Percentiles rank a stretch among this genome's conserved stretches.
Evolutionary conservation across 1,284 basidiomycete species (phyloP).

Genomic region (Moniliophthora roreri): DNA sequence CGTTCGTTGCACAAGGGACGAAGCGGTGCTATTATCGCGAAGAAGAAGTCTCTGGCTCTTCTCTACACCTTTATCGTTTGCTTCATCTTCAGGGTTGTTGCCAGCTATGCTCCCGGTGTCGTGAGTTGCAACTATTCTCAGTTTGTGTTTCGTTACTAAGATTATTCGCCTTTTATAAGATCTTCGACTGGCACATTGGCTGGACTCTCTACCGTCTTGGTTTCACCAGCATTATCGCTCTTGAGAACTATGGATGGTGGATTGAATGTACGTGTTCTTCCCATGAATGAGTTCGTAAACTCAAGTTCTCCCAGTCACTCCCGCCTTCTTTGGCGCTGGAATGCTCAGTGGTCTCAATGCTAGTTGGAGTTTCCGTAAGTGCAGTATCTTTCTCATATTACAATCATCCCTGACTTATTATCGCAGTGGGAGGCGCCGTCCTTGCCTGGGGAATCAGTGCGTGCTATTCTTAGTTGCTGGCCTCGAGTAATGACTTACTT

Average conservation of each 20-base stretch:
- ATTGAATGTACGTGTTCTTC: slow-evolving; percentile 40
- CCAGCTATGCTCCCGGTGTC: slow-evolving; percentile 61
- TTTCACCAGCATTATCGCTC: slow-evolving; percentile 58
- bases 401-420: slow-evolving; percentile 1
- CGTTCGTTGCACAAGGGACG: slow-evolving; percentile 58
- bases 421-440: slow-evolving; percentile 47
- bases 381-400: neutral
- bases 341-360: slow-evolving; percentile 69
- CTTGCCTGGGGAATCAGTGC: slow-evolving; percentile 64
- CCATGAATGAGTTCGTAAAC: slow-evolving; percentile 9
- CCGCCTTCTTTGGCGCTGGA: slow-evolving; percentile 69
- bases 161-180: slow-evolving; percentile 23
- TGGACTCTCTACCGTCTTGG: slow-evolving; percentile 65
- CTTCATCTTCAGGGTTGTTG: slow-evolving; percentile 56
- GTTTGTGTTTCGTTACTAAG: neutral
- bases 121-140: slow-evolving; percentile 25
- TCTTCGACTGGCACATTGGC: slow-evolving; percentile 70
- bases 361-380: slow-evolving; percentile 61
- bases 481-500: too few relatives aligned
- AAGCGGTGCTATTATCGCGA: slow-evolving; percentile 48
- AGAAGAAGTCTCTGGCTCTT: slow-evolving; percentile 58
- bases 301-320: slow-evolving; percentile 43
- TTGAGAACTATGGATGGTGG: slow-evolving; percentile 60
- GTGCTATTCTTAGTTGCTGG: slow-evolving; percentile 16
- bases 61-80: slow-evolving; percentile 46